Conservation (phyloP, 495 filamentous ascomycete species). For the Hypoxylon fuscum region DNA sequence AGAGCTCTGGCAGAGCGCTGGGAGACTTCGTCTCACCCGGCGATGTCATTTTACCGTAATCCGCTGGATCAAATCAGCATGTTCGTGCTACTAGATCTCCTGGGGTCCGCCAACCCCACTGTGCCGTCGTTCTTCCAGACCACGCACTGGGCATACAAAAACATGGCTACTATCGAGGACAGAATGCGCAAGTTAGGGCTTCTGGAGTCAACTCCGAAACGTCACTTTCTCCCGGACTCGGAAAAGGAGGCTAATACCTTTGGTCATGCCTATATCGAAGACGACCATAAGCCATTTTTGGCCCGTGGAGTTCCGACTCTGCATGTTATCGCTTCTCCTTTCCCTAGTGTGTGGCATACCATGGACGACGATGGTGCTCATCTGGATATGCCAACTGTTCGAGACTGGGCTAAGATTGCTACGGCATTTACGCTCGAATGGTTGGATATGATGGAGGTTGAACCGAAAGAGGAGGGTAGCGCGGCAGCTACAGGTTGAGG, state of each 20-base stretch:
- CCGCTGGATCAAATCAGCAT: constrained; percentile 80
- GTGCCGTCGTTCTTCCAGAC: constrained; percentile 84
- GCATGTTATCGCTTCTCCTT: constrained; percentile 84
- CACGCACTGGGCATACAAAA: constrained; percentile 93
- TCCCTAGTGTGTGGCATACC: constrained; percentile 88
- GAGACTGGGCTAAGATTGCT: constrained; percentile 86
- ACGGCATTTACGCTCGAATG: constrained; percentile 90
- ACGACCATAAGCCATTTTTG: constrained; percentile 94
- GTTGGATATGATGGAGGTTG: constrained; percentile 85
- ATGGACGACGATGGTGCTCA: constrained; percentile 86
- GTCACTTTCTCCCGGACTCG: constrained; percentile 58
- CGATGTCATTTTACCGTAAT: constrained; percentile 76
- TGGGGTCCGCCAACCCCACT: constrained; percentile 74
- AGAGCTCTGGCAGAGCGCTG: constrained; percentile 77
- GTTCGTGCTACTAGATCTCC: constrained; percentile 92
- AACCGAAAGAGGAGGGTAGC: constrained; percentile 45
- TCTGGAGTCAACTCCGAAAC: constrained; percentile 47
- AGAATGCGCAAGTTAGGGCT: constrained; percentile 66
- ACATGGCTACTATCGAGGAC: constrained; percentile 71
- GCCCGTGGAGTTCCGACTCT: constrained; percentile 83
- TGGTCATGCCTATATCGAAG: constrained; percentile 64
- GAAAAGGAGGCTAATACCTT: constrained; percentile 63
- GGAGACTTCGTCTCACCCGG: constrained; percentile 71
- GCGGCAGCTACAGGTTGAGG: neutral
- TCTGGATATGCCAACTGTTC: constrained; percentile 80